These are phyloP conservation scores for Epicoccum nigrum DNA, from an alignment of 2,329 filamentous ascomycete species.

Conservation along the genomic window DNA sequence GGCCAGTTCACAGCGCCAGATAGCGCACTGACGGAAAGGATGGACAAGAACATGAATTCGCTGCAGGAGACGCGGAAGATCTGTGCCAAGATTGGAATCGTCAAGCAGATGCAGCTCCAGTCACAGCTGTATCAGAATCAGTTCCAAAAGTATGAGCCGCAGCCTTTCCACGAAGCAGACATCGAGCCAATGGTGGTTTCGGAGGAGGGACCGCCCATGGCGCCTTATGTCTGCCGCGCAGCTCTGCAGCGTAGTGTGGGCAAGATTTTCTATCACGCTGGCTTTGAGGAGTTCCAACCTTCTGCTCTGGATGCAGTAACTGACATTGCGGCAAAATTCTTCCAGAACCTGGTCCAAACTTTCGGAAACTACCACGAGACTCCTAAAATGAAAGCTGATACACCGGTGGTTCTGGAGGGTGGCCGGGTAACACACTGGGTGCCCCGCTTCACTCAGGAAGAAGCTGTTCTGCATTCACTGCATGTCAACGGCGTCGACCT, in stretches of 20 bases:
- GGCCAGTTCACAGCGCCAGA: conserved; percentile 78
- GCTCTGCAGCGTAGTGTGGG: conserved; percentile 89
- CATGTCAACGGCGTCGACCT: conserved; percentile 84
- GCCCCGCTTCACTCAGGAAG: conserved; percentile 78
- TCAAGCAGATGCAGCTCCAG: conserved; percentile 99
- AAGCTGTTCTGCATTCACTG: conserved; percentile 84
- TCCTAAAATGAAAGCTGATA: conserved; percentile 70
- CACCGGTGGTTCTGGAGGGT: conserved; percentile 30
- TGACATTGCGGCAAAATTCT: conserved; percentile 87
- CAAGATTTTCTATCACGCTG: conserved; percentile 94
- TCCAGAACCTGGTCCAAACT: conserved; percentile 79
- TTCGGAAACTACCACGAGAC: conserved; percentile 83
- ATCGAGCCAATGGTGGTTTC: conserved; percentile 88
- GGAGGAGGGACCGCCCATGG: conserved; percentile 87
- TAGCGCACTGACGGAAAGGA: conserved; percentile 75
- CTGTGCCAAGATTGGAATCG: conserved; percentile 93
- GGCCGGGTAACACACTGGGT: conserved; percentile 57
- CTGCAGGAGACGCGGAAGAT: conserved; percentile 97
- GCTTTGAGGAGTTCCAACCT: conserved; percentile 96
- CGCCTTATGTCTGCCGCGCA: conserved; percentile 78
- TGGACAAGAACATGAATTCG: conserved; percentile 90
- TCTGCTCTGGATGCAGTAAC: conserved; percentile 90
- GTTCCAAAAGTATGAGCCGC: conserved; percentile 93
- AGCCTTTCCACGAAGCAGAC: conserved; percentile 86
- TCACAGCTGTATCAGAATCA: conserved; percentile 98